Base-by-base conservation (phyloP, 2,329 filamentous ascomycete genomes). In the Periconia macrospinosa region DNA sequence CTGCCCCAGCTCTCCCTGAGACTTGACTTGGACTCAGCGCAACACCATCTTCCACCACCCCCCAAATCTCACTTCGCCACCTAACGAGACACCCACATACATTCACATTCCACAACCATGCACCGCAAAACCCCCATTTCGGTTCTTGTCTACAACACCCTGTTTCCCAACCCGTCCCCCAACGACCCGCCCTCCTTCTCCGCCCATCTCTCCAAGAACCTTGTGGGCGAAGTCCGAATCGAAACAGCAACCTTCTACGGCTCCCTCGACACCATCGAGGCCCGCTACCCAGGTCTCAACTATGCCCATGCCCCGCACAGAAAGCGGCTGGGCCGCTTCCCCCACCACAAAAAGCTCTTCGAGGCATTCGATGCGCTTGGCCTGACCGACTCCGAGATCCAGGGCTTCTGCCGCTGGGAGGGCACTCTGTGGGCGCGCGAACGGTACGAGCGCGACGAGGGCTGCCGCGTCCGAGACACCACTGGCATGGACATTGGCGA, bases 371-470 rank as follows among this genome's bases (percentile, higher is more conserved):
- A 92, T 72, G 76, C 74, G 23, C 80, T 92, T 20, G 81, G 81
- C 42, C 79, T 92, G 40, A 93, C 89, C 8, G 76, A 83, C 53
- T 77, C 79, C 62, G 89, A 93, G 70, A 90, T 93, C 61, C 80
- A 84, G 50, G 79, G 80, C 46, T 78, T 92, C 68, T 92, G 89
- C 54, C 87, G 89, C 67, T 93, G 89, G 89, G 89, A 92, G 76
- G 89, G 89, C 53, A 92, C 89, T 10, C 86, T 87, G 57, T 92
- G 89, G 89, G 90, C 90, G 56, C 87, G 91, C 68, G 88, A 92
- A 68, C 84, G 89, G 50, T 93, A 86, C 68, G 89, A 93, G 77
- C 81, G 82, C 53, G 89, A 92, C 67, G 87, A 91, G 65, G 86
- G 86, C 33, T 81, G 89, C 54, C 76, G 75, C 30, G 91, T 93